Base-by-base conservation (phyloP, 192 early-diverging fungal species). In the Linnemannia elongata region DNA sequence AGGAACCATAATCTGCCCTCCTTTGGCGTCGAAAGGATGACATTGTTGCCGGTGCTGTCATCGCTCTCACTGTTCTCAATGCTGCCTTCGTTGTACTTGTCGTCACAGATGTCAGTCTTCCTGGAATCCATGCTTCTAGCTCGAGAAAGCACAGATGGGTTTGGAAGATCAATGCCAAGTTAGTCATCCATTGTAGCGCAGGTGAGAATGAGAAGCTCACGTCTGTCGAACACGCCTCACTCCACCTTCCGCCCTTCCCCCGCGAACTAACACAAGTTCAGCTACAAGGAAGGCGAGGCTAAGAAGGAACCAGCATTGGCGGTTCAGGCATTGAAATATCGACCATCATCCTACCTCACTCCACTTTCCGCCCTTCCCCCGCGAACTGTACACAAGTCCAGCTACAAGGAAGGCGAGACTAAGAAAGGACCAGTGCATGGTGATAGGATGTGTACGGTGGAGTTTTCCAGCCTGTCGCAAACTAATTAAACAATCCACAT, bases 351-450 rank as follows among this genome's bases (percentile, higher is more conserved):
- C 24, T 57, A 27, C 27, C 68, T 69, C 68, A 69, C 68, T 69
- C 68, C 30, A 69, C 68, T 38, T 30, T 69, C 68, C 68, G 68
- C 68, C 68, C 68, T 69, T 69, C 68, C 68, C 68, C 68, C 30
- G 68, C 68, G 68, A 69, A 69, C 2, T 69, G 0, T 54, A 54
- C 33, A 38, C 30, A 30, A 35, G 68, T 20, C 36, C 68, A 69
- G 68, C 30, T 69, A 69, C 68, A 69, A 69, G 68, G 35, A 69
- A 69, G 68, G 68, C 35, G 68, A 69, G 68, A 38, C 68, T 69
- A 33, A 69, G 68, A 69, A 69, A 38, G 68, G 15, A 69, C 68
- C 36, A 39, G 15, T 70, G 69, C 38, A 70, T 39, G 69, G 69
- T 70, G 33, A 70, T 7, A 70, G 38, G 4, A 39, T 70, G 69